A percentile compares a stretch with the other conserved stretches of the same genome.
phyloP scores from a whole-genome alignment of 345 rosid species.

The Garcia nutans region DNA sequence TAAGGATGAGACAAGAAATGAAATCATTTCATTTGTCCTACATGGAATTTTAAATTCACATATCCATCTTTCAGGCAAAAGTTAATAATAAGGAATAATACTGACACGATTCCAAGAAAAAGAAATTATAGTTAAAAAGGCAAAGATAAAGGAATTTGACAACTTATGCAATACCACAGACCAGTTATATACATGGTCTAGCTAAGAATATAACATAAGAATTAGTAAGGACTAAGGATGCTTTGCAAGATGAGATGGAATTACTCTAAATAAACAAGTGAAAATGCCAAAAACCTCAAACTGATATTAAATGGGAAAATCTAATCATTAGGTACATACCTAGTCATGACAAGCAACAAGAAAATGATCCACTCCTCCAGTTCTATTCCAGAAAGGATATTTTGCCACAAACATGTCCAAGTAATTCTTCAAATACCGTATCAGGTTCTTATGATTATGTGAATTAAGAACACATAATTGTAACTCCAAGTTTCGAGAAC shows the following conservation, averaged over 20 bases:
- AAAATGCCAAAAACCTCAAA: conserved; percentile 1
- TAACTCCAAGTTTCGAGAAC: conserved; percentile 79
- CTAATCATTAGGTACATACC: conserved; percentile 46
- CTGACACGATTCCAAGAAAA: background rate
- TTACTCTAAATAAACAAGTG: background rate
- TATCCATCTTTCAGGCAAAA: background rate
- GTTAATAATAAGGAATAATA: background rate
- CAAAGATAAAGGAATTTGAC: background rate
- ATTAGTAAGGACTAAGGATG: background rate
- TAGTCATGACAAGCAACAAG: conserved; percentile 97
- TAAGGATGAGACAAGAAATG: background rate
- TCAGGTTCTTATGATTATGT: conserved; percentile 62
- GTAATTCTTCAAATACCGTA: conserved; percentile 58
- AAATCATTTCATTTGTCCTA: background rate
- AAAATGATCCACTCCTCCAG: conserved; percentile 88
- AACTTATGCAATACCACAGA: background rate
- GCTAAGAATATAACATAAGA: background rate
- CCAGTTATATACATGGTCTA: background rate
- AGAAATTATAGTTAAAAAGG: background rate
- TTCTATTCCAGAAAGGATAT: conserved; percentile 86
- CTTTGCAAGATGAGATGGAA: background rate
- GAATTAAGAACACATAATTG: conserved; percentile 67
- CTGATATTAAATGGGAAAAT: conserved; percentile 1
- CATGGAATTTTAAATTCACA: background rate
- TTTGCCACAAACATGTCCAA: conserved; percentile 56